Conservation (phyloP, 495 filamentous ascomycete genomes). For the Annulohypoxylon maeteangense region DNA sequence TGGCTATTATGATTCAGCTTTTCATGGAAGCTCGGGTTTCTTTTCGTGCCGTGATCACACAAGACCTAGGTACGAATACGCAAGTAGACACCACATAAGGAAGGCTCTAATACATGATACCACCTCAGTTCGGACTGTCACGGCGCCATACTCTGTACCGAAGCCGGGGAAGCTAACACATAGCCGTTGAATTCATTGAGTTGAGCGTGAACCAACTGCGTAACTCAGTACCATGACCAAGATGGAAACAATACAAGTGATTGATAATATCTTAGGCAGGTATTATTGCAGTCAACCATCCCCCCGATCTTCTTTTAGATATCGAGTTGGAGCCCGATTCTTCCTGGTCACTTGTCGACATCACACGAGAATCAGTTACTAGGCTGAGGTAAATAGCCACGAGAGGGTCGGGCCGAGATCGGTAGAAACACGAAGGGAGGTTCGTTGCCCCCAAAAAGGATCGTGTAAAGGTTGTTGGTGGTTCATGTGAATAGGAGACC, state of each 20-base stretch:
- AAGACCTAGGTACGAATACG: not conserved
- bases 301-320: not conserved
- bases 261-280: slow-evolving; percentile 1
- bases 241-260: not conserved
- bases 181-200: slow-evolving; percentile 2
- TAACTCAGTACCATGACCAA: not conserved
- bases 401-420: slow-evolving; percentile 37
- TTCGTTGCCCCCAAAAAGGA: slow-evolving; percentile 12
- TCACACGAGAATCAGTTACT: slow-evolving; percentile 5
- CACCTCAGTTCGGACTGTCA: not conserved
- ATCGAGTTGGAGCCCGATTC: not conserved
- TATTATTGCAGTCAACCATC: not conserved
- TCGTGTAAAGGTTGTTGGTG: slow-evolving; percentile 20
- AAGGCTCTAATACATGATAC: not conserved
- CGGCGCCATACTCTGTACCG: not conserved
- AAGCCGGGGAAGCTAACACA: not conserved
- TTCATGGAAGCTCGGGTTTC: slow-evolving; percentile 1
- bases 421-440: slow-evolving; percentile 4
- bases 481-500: slow-evolving; percentile 18
- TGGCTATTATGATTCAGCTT: not conserved
- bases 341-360: not conserved
- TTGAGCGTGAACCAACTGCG: slow-evolving; percentile 24
- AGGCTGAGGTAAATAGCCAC: slow-evolving; percentile 3
- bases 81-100: not conserved
- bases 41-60: slow-evolving; percentile 3